Evolutionary conservation across 169 alveolate species (phyloP), one percentile per base, ranked within the genome.

Genomic region (Theileria parva): DNA sequence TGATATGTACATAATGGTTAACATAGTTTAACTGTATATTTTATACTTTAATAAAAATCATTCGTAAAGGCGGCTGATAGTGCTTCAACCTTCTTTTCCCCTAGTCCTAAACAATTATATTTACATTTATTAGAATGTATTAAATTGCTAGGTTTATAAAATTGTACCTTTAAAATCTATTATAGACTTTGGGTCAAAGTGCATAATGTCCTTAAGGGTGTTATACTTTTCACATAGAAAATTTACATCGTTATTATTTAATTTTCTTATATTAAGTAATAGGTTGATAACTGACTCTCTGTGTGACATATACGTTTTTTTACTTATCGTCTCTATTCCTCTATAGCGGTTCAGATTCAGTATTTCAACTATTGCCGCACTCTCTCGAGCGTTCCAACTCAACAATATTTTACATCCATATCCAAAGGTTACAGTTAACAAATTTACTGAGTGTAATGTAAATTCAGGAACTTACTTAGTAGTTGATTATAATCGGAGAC

Each of bases 371-470:
- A 83, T 37, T 7, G 86, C 77, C 2, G 89, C 89, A 59, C 86
- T 76, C 48, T 83, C 86, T 23, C 79, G 86, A 15, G 86, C 60
- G 77, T 77, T 69, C 89, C 89, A 83, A 25, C 84, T 76, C 25
- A 77, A 77, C 66, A 83, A 30, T 21, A 83, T 27, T 15, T 77
- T 23, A 59, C 74, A 83, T 28, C 86, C 86, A 3, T 68, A 68
- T 27, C 83, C 50, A 32, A 81, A 83, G 13, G 86, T 83, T 11
- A 66, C 60, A 7, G 80, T 69, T 7, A 83, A 76, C 65, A 74
- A 73, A 9, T 21, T 80, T 75, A 80, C 53, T 13, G 4, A 30
- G 68, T 65, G 12, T 2, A 12, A 30, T 25, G 0, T 17, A 21
- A 23, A 4, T 25, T 4, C 8, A 83, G 57, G 50, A 23, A 12